Conservation (phyloP, 2,329 filamentous ascomycete species). For the Fusarium sambucinum region DNA sequence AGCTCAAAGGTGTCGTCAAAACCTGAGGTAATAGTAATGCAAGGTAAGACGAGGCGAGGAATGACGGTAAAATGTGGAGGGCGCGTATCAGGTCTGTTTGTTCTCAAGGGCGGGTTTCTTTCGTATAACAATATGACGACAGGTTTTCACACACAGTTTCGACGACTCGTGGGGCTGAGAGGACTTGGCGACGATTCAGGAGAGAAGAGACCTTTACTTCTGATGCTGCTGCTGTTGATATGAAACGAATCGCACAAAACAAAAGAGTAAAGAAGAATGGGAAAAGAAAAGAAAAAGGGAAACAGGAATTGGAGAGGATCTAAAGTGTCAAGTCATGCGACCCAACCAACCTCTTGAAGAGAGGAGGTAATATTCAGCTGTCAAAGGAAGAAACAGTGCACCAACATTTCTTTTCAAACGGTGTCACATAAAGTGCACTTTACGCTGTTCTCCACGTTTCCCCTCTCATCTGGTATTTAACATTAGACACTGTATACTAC, state of each 20-base stretch:
- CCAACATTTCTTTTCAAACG: conserved; percentile 7
- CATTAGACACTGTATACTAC: conserved; percentile 15
- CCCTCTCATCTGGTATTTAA: conserved; percentile 12
- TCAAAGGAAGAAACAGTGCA: conserved; percentile 24
- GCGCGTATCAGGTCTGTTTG: conserved; percentile 4
- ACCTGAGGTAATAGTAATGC: background rate
- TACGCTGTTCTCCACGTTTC: conserved; percentile 18
- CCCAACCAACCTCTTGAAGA: conserved; percentile 16
- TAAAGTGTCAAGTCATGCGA: conserved; percentile 35
- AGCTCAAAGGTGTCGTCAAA: conserved; percentile 6
- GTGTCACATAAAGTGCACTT: conserved; percentile 14
- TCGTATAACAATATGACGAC: conserved; percentile 36
- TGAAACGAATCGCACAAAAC: background rate
- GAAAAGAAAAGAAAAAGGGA: conserved; percentile 1
- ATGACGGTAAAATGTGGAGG: background rate
- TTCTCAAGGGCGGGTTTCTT: conserved; percentile 28
- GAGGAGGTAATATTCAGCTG: conserved; percentile 30
- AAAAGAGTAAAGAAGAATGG: background rate
- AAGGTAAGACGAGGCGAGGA: background rate
- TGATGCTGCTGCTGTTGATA: background rate
- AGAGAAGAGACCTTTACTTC: background rate
- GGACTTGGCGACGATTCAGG: conserved; percentile 27
- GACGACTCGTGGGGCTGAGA: conserved; percentile 1
- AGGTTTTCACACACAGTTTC: conserved; percentile 30
- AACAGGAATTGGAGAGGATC: conserved; percentile 14